Base-by-base conservation (phyloP, 352 stramenopile species). In the Globisporangium spinosum region DNA sequence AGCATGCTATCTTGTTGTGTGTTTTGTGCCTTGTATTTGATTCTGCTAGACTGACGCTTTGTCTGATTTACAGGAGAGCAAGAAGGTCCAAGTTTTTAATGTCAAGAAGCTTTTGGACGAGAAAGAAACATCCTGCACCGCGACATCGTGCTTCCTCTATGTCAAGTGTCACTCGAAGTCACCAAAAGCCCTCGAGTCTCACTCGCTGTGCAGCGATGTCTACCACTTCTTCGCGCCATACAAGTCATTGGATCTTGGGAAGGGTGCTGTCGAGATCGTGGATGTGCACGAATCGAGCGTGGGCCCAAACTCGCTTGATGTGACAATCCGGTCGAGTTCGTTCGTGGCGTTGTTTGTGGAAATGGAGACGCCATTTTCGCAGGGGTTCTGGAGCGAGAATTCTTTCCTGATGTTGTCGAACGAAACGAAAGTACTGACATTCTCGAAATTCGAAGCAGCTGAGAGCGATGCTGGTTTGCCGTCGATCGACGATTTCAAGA, bases 331-430 rank as follows among this genome's bases (percentile, higher is more conserved):
- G 6, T 73, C 72, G 23, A 84, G 83, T 6, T 61, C 67, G 27
- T 83, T 86, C 38, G 78, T 91, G 47, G 85, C 84, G n/a, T 70
- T 94, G 20, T 94, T 95, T 59, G 89, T 95, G 34, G 85, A 90
- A 65, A 54, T 96, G 29, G 74, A 90, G 54, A 73, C 68, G 5
- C 70, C 62, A 2, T 68, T 70, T n/a, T 70, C 87, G 38, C 65
- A 71, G 1, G 89, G 89, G 1, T 79, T 83, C 59, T 96, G 84
- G 84, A 87, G 77, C 62, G 65, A 72, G 29, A 96, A 93, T 63
- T 85, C 83, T 57, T 85, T 95, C 64, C 58, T 93, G 65, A 78
- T 96, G 73, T 58, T 91, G n/a, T 69, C 73, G 29, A 89, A 88
- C 61, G 60, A 77, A 63, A 80, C 74, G 29, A 78, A 82, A 59